Percentiles rank a stretch among this genome's conserved stretches.
These are phyloP conservation scores for Colletotrichum sp. DNA, from an alignment of 2,329 filamentous ascomycete genomes.

Conservation along the genomic window DNA sequence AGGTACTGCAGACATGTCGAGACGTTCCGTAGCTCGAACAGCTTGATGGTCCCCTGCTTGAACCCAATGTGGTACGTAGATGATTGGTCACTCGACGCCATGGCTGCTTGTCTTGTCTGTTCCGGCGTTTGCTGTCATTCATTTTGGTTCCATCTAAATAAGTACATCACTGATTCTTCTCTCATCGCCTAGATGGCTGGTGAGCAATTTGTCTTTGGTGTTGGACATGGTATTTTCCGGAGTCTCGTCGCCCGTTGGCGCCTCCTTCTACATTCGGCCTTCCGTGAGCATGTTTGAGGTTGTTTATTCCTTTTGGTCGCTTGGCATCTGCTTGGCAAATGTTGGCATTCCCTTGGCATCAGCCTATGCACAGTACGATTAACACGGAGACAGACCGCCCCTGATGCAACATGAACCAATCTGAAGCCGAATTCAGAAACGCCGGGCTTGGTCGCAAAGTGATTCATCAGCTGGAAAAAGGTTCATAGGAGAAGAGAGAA, in stretches of 20 bases:
- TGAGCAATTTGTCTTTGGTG: background rate
- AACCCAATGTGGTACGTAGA: conserved; percentile 7
- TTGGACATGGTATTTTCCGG: background rate
- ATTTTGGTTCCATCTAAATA: background rate
- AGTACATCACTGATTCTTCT: background rate
- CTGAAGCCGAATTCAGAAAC: background rate
- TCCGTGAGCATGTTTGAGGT: conserved; percentile 5
- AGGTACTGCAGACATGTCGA: conserved; percentile 25
- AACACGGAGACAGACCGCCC: background rate
- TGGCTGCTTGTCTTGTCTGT: background rate
- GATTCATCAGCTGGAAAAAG: background rate
- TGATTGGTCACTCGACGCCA: background rate
- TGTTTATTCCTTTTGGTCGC: background rate
- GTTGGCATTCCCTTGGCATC: background rate
- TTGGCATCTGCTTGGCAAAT: background rate
- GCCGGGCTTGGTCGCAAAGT: background rate
- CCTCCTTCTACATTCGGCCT: background rate
- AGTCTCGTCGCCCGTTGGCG: background rate
- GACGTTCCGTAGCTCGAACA: conserved; percentile 10
- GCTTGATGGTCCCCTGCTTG: conserved; percentile 7
- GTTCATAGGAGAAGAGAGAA: background rate
- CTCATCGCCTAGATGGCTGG: background rate
- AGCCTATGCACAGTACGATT: background rate
- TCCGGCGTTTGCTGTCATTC: background rate
- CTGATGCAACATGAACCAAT: background rate